Conservation (phyloP, 768 basidiomycete species). For the Agaricus blazei region DNA sequence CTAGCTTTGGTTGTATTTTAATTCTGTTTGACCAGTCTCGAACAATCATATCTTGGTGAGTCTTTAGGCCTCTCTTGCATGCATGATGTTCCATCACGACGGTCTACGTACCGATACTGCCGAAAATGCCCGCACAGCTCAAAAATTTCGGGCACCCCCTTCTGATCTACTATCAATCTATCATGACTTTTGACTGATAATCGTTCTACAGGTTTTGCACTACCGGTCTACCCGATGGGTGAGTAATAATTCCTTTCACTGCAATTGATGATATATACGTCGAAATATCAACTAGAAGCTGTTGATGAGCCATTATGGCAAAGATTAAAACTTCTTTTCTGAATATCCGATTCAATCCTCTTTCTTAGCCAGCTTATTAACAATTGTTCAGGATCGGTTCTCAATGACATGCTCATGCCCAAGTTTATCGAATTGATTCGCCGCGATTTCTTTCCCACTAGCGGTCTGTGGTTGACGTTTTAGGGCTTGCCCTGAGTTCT, state of each 20-base stretch:
- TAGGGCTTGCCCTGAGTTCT: no score
- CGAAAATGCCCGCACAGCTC: constrained; percentile 96
- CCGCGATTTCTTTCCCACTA: no score
- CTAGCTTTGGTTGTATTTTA: neutral
- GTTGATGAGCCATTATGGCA: constrained; percentile 67
- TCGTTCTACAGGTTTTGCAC: neutral
- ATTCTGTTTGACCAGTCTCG: neutral
- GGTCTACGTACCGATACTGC: constrained; percentile 83
- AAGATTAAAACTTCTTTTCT: constrained; percentile 46
- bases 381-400: no score
- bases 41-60: constrained; percentile 21
- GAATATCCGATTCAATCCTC: constrained; percentile 17
- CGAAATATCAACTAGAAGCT: constrained; percentile 83
- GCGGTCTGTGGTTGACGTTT: no score
- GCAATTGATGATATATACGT: constrained; percentile 39
- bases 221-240: neutral
- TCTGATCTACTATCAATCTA: constrained; percentile 42
- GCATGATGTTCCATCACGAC: constrained; percentile 84
- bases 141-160: constrained; percentile 72
- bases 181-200: constrained; percentile 12
- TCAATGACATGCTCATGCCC: no score
- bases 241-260: neutral
- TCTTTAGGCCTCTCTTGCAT: constrained; percentile 13
- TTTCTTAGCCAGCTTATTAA: neutral
- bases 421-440: no score